Evolutionary conservation across 805 yeast genomes (phyloP).

Genomic region (Tetrapisispora phaffii): DNA sequence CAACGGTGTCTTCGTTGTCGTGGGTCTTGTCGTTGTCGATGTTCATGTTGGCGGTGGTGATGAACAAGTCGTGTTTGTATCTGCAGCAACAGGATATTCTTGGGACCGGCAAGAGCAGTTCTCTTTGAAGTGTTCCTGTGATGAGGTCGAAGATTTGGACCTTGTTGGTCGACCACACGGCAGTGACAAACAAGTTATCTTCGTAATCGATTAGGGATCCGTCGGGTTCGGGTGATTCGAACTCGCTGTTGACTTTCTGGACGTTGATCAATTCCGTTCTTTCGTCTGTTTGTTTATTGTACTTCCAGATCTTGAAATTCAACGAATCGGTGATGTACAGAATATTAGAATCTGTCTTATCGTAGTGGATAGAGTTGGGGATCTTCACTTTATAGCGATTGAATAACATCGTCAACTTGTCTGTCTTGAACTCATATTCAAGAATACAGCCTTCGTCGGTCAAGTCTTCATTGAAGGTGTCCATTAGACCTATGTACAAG

Average conservation of each 20-base stretch:
- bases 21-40: slow-evolving; percentile 29
- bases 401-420: slow-evolving; percentile 25
- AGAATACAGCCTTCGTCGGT: slow-evolving; percentile 46
- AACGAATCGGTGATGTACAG: slow-evolving; percentile 48
- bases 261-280: slow-evolving; percentile 34
- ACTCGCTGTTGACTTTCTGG: slow-evolving; percentile 10
- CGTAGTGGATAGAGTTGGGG: slow-evolving; percentile 68
- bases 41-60: slow-evolving; percentile 51
- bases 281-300: slow-evolving; percentile 25
- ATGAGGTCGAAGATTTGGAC: slow-evolving; percentile 43
- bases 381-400: slow-evolving; percentile 35
- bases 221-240: slow-evolving; percentile 59
- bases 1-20: slow-evolving; percentile 37
- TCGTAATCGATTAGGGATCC: slow-evolving; percentile 54
- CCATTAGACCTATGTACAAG: slow-evolving; percentile 77
- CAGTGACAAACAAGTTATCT: slow-evolving; percentile 48
- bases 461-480: slow-evolving; percentile 35
- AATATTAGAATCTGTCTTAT: slow-evolving; percentile 25
- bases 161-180: slow-evolving; percentile 53
- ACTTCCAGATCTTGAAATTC: slow-evolving; percentile 39
- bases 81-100: slow-evolving; percentile 61
- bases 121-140: slow-evolving; percentile 42
- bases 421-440: slow-evolving; percentile 31
- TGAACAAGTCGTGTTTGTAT: slow-evolving; percentile 56
- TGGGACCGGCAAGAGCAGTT: slow-evolving; percentile 46